phyloP scores from a whole-genome alignment of 352 stramenopile species.

The Pilasporangium apinafurcum region DNA sequence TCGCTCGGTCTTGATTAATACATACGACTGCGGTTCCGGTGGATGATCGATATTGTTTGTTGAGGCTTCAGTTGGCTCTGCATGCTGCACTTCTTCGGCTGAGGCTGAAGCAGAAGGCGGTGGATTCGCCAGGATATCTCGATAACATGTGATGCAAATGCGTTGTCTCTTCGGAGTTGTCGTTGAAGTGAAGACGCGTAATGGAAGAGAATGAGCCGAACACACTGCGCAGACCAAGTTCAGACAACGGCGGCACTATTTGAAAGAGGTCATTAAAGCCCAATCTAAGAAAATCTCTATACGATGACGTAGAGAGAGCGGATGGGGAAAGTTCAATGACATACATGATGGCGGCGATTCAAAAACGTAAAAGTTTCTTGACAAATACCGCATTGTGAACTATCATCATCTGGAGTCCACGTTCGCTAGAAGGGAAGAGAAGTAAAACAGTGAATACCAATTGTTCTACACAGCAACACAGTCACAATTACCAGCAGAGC shows the following conservation, averaged over 20 bases:
- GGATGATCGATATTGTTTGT: no score
- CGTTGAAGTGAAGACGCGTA: slow-evolving; percentile 45
- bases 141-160: slow-evolving; percentile 39
- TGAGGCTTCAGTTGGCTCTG: background rate
- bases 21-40: no score
- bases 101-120: no score
- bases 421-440: slow-evolving; percentile 22
- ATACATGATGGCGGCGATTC: slow-evolving; percentile 66
- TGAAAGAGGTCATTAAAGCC: background rate
- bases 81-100: background rate
- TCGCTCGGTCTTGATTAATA: background rate
- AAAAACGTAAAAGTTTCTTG: slow-evolving; percentile 61
- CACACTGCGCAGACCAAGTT: slow-evolving; percentile 62
- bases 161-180: slow-evolving; percentile 29
- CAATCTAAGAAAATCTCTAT: no score
- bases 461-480: background rate
- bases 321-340: slow-evolving; percentile 1
- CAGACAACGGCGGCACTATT: slow-evolving; percentile 53
- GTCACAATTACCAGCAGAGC: slow-evolving; percentile 33
- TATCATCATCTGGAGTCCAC: slow-evolving; percentile 62
- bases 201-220: slow-evolving; percentile 33
- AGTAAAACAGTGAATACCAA: background rate
- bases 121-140: slow-evolving; percentile 22
- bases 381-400: slow-evolving; percentile 49
- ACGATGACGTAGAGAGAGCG: background rate